Conservation (phyloP, 768 basidiomycete genomes). For the Phanerochaete sordida region DNA sequence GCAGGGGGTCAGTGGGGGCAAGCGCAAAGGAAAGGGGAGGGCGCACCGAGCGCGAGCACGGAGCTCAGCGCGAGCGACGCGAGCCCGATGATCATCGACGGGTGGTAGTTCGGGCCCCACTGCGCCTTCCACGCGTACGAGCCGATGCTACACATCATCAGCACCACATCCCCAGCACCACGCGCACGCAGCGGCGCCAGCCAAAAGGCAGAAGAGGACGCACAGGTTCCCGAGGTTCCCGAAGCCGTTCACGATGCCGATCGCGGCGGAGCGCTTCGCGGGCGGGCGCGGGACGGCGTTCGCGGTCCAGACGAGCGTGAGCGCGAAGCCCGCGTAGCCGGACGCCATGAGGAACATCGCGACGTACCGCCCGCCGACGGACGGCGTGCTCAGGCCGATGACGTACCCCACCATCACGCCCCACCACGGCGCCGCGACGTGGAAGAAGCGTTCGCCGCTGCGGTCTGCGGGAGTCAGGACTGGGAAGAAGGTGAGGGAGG, state of each 20-base stretch:
- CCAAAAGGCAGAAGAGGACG: conserved; percentile 16
- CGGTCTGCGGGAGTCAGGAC: conserved; percentile 33
- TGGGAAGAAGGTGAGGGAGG: no score
- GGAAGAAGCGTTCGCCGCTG: conserved; percentile 65
- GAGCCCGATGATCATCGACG: conserved; percentile 52
- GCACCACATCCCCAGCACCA: conserved; percentile 37
- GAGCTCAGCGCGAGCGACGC: conserved; percentile 30
- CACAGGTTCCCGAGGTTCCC: conserved; percentile 59
- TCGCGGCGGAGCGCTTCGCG: conserved; percentile 50
- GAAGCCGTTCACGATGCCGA: conserved; percentile 60
- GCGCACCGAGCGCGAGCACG: conserved; percentile 32
- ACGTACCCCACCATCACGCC: conserved; percentile 57
- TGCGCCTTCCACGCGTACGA: conserved; percentile 58
- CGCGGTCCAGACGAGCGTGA: conserved; percentile 61
- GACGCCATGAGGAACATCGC: conserved; percentile 62
- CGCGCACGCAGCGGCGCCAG: no score
- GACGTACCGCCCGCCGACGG: conserved; percentile 52
- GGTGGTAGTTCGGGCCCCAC: conserved; percentile 65
- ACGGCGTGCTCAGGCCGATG: conserved; percentile 52
- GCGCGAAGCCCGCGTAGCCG: conserved; percentile 46
- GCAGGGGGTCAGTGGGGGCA: conserved; percentile 9
- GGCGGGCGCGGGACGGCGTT: conserved; percentile 61
- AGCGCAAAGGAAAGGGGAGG: conserved; percentile 34
- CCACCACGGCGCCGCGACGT: conserved; percentile 56
- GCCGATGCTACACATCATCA: no score